Conservation (phyloP, 2,329 filamentous ascomycete genomes). For the Ceratocystis variospora region DNA sequence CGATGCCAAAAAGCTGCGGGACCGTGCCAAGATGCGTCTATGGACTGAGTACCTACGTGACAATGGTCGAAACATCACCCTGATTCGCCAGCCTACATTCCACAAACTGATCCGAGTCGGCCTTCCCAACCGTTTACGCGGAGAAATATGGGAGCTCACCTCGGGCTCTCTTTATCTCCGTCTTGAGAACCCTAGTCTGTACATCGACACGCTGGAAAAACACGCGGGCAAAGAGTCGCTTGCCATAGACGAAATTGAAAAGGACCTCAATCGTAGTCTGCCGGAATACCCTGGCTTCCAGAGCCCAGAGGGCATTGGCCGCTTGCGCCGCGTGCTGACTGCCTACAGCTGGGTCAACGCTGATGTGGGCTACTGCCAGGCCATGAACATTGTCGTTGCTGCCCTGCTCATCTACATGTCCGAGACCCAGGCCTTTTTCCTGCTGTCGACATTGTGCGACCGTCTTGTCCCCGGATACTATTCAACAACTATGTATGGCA, state of each 20-base stretch:
- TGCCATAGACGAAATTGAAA: slow-evolving; percentile 97
- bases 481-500: slow-evolving; percentile 98
- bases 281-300: slow-evolving; percentile 97
- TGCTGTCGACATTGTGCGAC: slow-evolving; percentile 83
- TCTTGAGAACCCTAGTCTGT: slow-evolving; percentile 72
- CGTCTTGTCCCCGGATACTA: slow-evolving; percentile 92
- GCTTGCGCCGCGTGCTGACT: slow-evolving; percentile 78
- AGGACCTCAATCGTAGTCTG: slow-evolving; percentile 88
- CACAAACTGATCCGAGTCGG: slow-evolving; percentile 95
- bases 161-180: slow-evolving; percentile 83
- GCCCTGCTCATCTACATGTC: slow-evolving; percentile 98
- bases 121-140: slow-evolving; percentile 78
- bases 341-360: slow-evolving; percentile 96
- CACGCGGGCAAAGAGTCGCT: slow-evolving; percentile 77
- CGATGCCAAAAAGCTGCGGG: slow-evolving; percentile 82
- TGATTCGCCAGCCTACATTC: slow-evolving; percentile 91
- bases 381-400: slow-evolving; percentile 98
- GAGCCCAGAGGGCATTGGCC: slow-evolving; percentile 83
- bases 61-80: slow-evolving; percentile 81
- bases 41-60: slow-evolving; percentile 96
- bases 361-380: slow-evolving; percentile 95
- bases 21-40: slow-evolving; percentile 90
- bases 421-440: slow-evolving; percentile 86
- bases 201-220: slow-evolving; percentile 69
- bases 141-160: slow-evolving; percentile 91